These are phyloP conservation scores for Coniochaeta sp. DNA, from an alignment of 2,329 filamentous ascomycete species.

Conservation along the genomic window DNA sequence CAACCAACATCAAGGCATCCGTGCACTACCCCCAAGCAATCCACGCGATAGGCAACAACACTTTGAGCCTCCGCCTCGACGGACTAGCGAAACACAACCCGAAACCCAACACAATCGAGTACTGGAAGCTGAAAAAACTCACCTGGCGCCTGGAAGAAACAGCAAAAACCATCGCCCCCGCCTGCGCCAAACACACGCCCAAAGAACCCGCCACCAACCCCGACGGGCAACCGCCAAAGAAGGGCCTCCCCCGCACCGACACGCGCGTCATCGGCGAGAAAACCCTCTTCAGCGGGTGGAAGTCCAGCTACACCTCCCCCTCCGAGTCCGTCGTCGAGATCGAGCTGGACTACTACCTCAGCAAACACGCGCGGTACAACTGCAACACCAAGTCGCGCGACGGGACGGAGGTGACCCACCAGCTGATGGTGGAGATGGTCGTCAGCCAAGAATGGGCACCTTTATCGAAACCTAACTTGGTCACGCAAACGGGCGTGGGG, in stretches of 20 bases:
- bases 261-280: constrained; percentile 71
- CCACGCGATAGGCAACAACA: constrained; percentile 79
- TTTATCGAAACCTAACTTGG: constrained; percentile 57
- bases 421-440: constrained; percentile 85
- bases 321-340: constrained; percentile 62
- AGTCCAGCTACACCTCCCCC: constrained; percentile 52
- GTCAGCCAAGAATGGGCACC: constrained; percentile 85
- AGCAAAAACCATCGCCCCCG: constrained; percentile 69
- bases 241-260: constrained; percentile 68
- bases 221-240: constrained; percentile 33
- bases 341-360: constrained; percentile 70
- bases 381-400: constrained; percentile 72
- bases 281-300: constrained; percentile 85
- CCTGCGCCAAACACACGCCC: constrained; percentile 68
- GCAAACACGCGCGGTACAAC: constrained; percentile 52
- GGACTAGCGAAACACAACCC: constrained; percentile 70
- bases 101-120: constrained; percentile 63
- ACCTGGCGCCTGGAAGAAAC: constrained; percentile 92
- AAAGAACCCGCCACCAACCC: constrained; percentile 30
- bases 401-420: constrained; percentile 75
- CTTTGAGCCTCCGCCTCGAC: constrained; percentile 71
- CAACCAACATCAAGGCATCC: constrained; percentile 84
- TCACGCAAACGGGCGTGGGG: constrained; percentile 83
- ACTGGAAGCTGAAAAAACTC: constrained; percentile 85
- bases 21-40: constrained; percentile 78